Base-by-base conservation (phyloP, 2,329 filamentous ascomycete species). In the Blumeriella jaapii region DNA sequence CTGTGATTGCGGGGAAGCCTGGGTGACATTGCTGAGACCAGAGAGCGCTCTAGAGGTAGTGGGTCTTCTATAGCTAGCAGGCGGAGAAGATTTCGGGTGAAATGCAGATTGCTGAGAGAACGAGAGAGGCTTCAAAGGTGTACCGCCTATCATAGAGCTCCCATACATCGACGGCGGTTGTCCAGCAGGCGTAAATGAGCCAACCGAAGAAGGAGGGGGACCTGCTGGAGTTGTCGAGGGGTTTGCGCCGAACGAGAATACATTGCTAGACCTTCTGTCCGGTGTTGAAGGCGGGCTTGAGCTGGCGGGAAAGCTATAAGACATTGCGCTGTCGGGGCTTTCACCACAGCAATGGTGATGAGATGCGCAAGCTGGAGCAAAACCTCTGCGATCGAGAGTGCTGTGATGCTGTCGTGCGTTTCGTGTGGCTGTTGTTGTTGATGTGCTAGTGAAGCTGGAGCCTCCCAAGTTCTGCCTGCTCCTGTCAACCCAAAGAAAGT, bases 171-270 rank as follows among this genome's bases (percentile, higher is more conserved):
- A 63, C 17, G 68, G 66, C 29, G 69, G 69, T 27, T 61, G 61
- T 3, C 66, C 70, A 38, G 63, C 61, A 19, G 71, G 71, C 14
- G 70, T 74, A 35, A 71, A 71, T n/a, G 69, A 73, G 42, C 55
- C 55, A 16, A 60, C 57, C 39, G 60, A 62, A 19, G 67, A 68
- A 16, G 69, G 69, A 1, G 71, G 70, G 39, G 61, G 63, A 25
- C 69, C 71, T 29, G 67, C 68, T 34, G 71, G 71, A 11, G 71
- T 75, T 13, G 69, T 73, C 5, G 71, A 74, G 28, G 66, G 60
- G 25, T 58, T 55, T 20, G 40, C 42, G 18, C 45, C 51, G 38
- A 55, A 56, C 25, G 38, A 44, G 39, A 47, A 49, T 16, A 30
- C 45, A 47, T 51, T 47, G 29, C 42, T 45, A 16, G 50, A 45